Evolutionary conservation across 768 basidiomycete genomes (phyloP), one percentile per base, ranked within the genome.

Genomic region (Porphyrellus cyaneotinctus): DNA sequence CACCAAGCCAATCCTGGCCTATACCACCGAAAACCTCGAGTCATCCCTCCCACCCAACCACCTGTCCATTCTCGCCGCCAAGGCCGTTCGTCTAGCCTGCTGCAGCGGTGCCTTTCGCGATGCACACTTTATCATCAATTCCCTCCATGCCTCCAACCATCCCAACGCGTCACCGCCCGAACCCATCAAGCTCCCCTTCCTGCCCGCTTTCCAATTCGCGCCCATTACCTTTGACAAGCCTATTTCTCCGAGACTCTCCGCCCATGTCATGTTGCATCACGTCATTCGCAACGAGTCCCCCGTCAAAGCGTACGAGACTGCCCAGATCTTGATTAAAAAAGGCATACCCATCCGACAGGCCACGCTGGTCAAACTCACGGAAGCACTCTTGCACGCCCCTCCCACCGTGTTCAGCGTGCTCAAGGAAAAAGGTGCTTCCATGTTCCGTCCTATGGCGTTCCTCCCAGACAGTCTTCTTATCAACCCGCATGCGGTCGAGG

Each of bases 211-310:
- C 43, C 58, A 67, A 15, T 80, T 75, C 53, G 61, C 71, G 18
- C 72, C 73, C 23, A 72, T 82, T 47, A 67, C 75, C 15, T 82
- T 85, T 55, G 74, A 75, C 43, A 70, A 66, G 32, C 66, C 75
- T 1, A 69, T 87, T 11, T 78, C 87, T 23, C 77, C 81, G 3
- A 81, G 80, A 20, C 71, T 90, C 4, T 69, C 83, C 17, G 77
- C 81, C 0, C 88, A 91, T 58, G 71, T 75, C 24, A 73, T 91
- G 36, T 57, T 91, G 11, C 88, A 91, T 45, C 75, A 77, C 28
- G 73, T 88, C 35, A 62, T 90, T 20, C 82, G 84, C 45, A 56
- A 69, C 8, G 78, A 83, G 3, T 67, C 77, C 47, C 53, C 70
- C 2, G 63, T 73, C 47, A 75, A 78, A 43, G 87, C 85, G 0